Conservation (phyloP, 305 asterid genomes). For the Petunia hybrid region DNA sequence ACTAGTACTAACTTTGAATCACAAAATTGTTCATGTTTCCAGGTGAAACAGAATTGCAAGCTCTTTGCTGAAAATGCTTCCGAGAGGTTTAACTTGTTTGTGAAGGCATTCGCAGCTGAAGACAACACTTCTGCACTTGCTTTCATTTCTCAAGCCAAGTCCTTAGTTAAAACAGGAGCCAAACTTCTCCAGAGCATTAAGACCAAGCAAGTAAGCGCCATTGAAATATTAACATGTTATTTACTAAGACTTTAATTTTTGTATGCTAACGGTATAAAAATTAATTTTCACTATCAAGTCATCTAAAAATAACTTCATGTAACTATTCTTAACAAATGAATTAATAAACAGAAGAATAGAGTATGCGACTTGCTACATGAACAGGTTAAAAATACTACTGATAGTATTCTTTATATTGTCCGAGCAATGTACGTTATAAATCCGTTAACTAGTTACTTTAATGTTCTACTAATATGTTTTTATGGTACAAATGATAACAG, state of each 20-base stretch:
- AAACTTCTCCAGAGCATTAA: conserved; percentile 61
- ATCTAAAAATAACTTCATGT: not conserved
- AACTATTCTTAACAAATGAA: too few relatives aligned
- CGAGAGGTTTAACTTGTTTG: conserved; percentile 57
- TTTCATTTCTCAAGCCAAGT: conserved; percentile 65
- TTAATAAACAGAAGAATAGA: not conserved
- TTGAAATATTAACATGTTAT: not conserved
- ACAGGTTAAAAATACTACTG: not conserved
- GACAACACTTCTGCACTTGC: conserved; percentile 54
- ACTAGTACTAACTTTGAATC: not conserved
- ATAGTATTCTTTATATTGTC: too few relatives aligned
- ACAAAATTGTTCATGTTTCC: conserved; percentile 33
- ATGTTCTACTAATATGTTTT: not conserved
- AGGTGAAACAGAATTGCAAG: conserved; percentile 73
- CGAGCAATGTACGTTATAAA: not conserved
- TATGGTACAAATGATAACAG: conserved; percentile 45
- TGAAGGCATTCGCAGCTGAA: conserved; percentile 69
- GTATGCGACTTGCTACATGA: not conserved
- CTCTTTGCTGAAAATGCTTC: conserved; percentile 64
- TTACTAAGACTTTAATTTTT: not conserved
- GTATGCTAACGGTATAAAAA: not conserved
- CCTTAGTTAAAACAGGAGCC: conserved; percentile 52
- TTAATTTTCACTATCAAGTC: not conserved
- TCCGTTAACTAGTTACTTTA: not conserved
- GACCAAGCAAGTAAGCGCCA: conserved; percentile 68